Evolutionary conservation across 2,329 filamentous ascomycete genomes (phyloP), one percentile per base, ranked within the genome.

Genomic region (Gaeumannomyces tritici): DNA sequence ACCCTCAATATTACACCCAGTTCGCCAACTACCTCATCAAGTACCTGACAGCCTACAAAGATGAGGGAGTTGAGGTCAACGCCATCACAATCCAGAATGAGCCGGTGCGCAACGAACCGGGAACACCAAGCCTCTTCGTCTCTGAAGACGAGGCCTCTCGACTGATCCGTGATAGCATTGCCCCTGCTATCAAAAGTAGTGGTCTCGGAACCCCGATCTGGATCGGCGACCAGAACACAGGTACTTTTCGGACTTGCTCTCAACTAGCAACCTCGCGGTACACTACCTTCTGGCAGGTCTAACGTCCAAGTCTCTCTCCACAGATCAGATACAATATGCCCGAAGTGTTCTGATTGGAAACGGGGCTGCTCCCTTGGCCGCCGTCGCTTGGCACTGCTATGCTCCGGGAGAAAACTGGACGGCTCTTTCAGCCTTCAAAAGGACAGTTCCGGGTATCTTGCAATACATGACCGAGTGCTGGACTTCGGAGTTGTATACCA

Each of bases 401-500:
- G 72, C 75, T 21, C 62, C 65, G 24, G 66, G 70, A 64, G 67
- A 70, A 35, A 65, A 75, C 67, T 77, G 76, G 76, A 64, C 63
- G 28, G 72, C 74, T 7, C 67, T 78, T 24, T 73, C 71, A 6
- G 66, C 67, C 64, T 79, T 80, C 67, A 74, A 79, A 66, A 69
- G 73, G 62, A 65, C 76, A 67, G 76, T 77, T 0, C n/a, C n/a
- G n/a, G 63, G 65, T 59, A 73, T 70, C 8, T 70, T 72, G 27
- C 77, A 80, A 66, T 79, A 78, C 70, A 79, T 80, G 78, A 80
- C 78, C 15, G 78, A 80, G 67, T 81, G 79, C 69, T 79, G 75
- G 70, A 76, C 72, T 1, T 73, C 72, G 3, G 71, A 72, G 0
- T 67, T 68, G 33, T 65, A 65, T 21, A 76, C 72, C 8, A 69